Conservation (phyloP, 768 basidiomycete genomes). For the Stropharia rugosoannulata region DNA sequence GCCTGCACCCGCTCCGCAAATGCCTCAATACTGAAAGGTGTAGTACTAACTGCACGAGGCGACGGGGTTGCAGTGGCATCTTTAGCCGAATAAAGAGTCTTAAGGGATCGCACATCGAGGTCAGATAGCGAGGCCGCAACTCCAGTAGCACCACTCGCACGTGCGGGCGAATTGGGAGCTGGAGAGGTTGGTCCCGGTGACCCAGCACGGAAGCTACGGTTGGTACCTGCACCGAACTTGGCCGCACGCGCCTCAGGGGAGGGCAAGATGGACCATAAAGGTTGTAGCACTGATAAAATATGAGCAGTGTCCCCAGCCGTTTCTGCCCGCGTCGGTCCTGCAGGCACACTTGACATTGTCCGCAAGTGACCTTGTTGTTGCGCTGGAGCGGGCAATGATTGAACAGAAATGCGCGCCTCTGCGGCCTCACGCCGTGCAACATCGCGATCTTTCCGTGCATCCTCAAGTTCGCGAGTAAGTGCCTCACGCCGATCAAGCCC, state of each 20-base stretch:
- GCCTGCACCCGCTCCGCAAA: conserved; percentile 79
- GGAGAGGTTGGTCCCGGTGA: conserved; percentile 41
- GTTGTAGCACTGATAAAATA: conserved; percentile 61
- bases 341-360: conserved; percentile 16
- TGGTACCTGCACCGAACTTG: conserved; percentile 43
- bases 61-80: conserved; percentile 14
- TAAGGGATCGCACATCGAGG: conserved; percentile 84
- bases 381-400: neutral
- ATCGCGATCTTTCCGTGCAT: conserved; percentile 50
- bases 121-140: conserved; percentile 65
- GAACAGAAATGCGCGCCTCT: neutral
- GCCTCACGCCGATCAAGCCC: conserved; percentile 47
- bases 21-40: conserved; percentile 65
- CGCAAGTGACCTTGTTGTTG: conserved; percentile 3
- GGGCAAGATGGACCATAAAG: conserved; percentile 81
- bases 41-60: conserved; percentile 17
- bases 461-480: conserved; percentile 52
- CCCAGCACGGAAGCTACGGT: conserved; percentile 48
- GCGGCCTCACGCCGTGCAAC: conserved; percentile 23
- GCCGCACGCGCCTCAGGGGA: conserved; percentile 79
- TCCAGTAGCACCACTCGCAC: neutral
- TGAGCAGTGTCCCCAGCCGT: conserved; percentile 46
- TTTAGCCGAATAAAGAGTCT: conserved; percentile 64
- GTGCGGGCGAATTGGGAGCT: conserved; percentile 5
- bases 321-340: conserved; percentile 24